Evolutionary conservation across 306 rosid species (phyloP), one percentile per base, ranked within the genome.

Genomic region (Hippophae gyantsensis): DNA sequence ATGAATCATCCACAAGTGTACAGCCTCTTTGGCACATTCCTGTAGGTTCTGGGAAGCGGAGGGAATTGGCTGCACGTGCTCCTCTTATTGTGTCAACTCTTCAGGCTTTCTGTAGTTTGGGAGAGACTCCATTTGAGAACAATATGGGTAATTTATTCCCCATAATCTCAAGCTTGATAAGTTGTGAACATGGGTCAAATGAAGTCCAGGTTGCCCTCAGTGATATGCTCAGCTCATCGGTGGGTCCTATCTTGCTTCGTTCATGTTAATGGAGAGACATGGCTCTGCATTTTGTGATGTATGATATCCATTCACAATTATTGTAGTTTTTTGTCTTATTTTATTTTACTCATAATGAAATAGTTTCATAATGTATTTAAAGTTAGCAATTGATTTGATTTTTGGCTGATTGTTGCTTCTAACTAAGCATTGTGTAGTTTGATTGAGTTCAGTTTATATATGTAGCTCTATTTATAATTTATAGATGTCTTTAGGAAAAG

Each of bases 171-270:
- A 79, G 74, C 80, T 77, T 93, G 86, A 78, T 86, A 58, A 74
- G 97, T 56, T 89, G 99, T 60, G 97, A 93, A 63, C 97, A 93
- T 57, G 99, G 99, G 40, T 86, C 99, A n/a, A 78, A 74, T 42
- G 99, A 93, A 55, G 86, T 93, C 62, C 99, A 93, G 80, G 66
- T 66, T 38, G 97, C 97, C 57, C 94, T 93, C 56, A 79, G 89
- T 57, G 95, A 89, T 56, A 93, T 93, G 95, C 90, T 93, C 65
- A 75, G 83, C 77, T 80, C 81, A 56, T 73, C 97, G 1, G 79
- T 93, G 27, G 99, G 99, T 70, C 99, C 99, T 45, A 60, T 93
- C 72, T 74, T 93, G 60, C 88, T 86, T 52, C 84, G 81, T 8
- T 82, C 95, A n/a, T 79, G 88, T 79, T 89, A 87, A 87, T 75